Evolutionary conservation across 306 rosid species (phyloP).

Genomic region (Arachis stenosperma): DNA sequence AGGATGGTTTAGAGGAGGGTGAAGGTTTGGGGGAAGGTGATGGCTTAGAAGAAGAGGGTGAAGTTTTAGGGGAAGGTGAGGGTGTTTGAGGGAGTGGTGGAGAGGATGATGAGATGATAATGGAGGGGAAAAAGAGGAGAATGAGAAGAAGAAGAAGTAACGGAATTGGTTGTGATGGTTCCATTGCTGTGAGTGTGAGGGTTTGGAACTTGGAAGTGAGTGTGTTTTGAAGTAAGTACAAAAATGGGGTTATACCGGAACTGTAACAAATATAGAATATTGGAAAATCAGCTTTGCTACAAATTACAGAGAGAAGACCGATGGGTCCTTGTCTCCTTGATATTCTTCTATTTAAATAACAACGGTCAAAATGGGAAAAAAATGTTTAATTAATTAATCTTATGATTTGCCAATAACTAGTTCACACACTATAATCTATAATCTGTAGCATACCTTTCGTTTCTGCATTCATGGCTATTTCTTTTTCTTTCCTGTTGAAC

Average conservation of each 20-base stretch:
- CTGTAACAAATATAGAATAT: slow-evolving; percentile 11
- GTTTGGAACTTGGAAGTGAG: not conserved
- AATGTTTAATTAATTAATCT: not conserved
- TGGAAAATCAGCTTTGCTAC: not conserved
- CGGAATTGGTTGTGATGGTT: slow-evolving; percentile 15
- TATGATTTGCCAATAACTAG: not conserved
- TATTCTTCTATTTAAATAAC: not conserved
- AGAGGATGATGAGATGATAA: not conserved
- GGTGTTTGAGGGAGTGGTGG: not conserved
- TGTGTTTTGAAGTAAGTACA: slow-evolving; percentile 8
- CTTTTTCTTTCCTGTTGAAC: not conserved
- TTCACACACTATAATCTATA: no score
- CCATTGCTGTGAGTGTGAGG: slow-evolving; percentile 20
- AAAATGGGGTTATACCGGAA: slow-evolving; percentile 15
- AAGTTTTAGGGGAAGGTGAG: no score
- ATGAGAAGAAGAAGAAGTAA: slow-evolving; percentile 26
- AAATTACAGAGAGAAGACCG: not conserved
- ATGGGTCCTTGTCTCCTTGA: not conserved
- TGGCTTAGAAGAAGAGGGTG: slow-evolving; percentile 4
- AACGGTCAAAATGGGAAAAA: not conserved
- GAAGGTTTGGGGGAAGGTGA: slow-evolving; percentile 25
- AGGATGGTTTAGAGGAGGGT: slow-evolving; percentile 18
- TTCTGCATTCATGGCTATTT: not conserved
- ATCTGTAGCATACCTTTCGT: not conserved
- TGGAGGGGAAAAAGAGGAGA: slow-evolving; percentile 16